phyloP scores from a whole-genome alignment of 768 basidiomycete species.

The Phylloporus rhodoxanthus region DNA sequence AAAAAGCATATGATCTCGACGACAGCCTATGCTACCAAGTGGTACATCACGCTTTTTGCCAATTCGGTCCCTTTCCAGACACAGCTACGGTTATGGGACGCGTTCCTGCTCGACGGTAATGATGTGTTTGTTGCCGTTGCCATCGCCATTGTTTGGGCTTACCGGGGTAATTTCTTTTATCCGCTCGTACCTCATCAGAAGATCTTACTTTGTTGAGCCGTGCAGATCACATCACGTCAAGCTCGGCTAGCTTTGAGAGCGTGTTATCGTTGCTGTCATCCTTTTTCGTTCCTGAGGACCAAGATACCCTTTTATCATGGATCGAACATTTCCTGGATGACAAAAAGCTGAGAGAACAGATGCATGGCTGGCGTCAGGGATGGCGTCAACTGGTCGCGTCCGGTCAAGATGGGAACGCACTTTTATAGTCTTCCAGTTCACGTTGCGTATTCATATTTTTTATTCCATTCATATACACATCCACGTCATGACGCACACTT shows the following conservation, averaged over 20 bases:
- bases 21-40: conserved; percentile 95
- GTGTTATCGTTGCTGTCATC: conserved; percentile 87
- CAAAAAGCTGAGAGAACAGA: conserved; percentile 63
- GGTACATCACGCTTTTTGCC: conserved; percentile 98
- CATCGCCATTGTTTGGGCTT: conserved; percentile 86
- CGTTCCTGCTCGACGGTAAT: conserved; percentile 81
- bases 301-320: conserved; percentile 79
- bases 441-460: conserved; percentile 5
- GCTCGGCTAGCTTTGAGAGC: conserved; percentile 82
- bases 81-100: conserved; percentile 93
- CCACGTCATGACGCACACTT: conserved; percentile 12
- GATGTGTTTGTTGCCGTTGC: conserved; percentile 85
- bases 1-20: conserved; percentile 86
- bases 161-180: conserved; percentile 54
- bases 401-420: conserved; percentile 55
- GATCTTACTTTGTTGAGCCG: conserved; percentile 2
- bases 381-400: conserved; percentile 68
- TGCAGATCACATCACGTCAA: conserved; percentile 77
- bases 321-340: conserved; percentile 54
- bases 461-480: conserved; percentile 23
- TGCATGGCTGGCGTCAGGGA: conserved; percentile 71
- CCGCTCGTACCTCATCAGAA: neutral
- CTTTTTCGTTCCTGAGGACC: conserved; percentile 91
- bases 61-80: conserved; percentile 95
- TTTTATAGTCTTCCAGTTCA: conserved; percentile 44